These are phyloP conservation scores for Tephrocybe rancida DNA, from an alignment of 768 basidiomycete species.

Conservation along the genomic window DNA sequence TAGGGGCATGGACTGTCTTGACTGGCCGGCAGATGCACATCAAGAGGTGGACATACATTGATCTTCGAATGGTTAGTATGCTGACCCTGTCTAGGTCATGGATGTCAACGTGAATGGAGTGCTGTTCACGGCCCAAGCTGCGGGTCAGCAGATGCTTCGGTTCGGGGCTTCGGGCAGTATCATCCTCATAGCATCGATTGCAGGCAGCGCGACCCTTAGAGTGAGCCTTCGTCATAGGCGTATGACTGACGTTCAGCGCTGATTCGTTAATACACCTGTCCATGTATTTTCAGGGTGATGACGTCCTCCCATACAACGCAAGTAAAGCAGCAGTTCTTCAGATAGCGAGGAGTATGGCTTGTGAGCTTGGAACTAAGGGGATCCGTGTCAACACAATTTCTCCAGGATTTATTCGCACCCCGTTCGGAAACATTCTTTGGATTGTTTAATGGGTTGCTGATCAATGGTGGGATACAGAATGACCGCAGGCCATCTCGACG, in stretches of 20 bases:
- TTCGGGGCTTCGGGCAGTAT: conserved; percentile 57
- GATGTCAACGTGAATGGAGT: conserved; percentile 69
- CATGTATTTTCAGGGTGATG: conserved; percentile 33
- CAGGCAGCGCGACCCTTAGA: conserved; percentile 38
- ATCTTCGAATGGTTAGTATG: background rate
- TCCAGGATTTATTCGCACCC: conserved; percentile 75
- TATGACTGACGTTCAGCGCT: background rate
- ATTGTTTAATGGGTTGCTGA: background rate
- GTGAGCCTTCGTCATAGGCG: background rate
- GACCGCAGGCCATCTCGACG: conserved; percentile 69
- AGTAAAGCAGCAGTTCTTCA: conserved; percentile 78
- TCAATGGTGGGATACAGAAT: conserved; percentile 46
- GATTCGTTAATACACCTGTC: background rate
- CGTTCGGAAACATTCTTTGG: conserved; percentile 33
- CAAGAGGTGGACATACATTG: conserved; percentile 38
- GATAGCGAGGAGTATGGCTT: conserved; percentile 80
- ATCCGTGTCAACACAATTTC: conserved; percentile 78
- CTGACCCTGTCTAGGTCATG: conserved; percentile 45
- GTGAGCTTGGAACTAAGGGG: conserved; percentile 63
- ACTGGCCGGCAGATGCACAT: conserved; percentile 64
- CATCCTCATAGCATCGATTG: conserved; percentile 67
- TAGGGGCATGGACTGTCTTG: conserved; percentile 54
- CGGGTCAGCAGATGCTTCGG: conserved; percentile 59
- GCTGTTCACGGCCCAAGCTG: conserved; percentile 64
- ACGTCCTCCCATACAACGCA: conserved; percentile 72